Evolutionary conservation across 192 early-diverging fungal species (phyloP).

Genomic region (Linnemannia elongata): DNA sequence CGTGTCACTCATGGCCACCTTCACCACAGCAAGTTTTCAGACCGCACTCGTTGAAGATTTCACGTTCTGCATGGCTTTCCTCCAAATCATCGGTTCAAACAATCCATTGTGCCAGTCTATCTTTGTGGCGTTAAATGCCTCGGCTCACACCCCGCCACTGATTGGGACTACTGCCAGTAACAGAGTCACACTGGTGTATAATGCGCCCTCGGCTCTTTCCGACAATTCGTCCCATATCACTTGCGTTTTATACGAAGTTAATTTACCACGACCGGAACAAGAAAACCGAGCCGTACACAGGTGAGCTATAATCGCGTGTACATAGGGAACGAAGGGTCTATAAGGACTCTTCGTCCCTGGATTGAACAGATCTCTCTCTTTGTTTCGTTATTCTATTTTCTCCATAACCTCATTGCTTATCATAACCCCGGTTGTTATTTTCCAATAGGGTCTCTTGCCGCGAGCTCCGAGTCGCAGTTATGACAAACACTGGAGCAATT

Average conservation of each 20-base stretch:
- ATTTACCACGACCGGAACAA: background rate
- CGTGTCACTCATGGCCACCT: background rate
- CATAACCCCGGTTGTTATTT: too few species aligned
- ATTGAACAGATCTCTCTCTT: too few species aligned
- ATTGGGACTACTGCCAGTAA: background rate
- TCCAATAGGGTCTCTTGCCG: constrained; percentile 1
- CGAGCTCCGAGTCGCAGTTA: background rate
- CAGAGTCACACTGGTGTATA: background rate
- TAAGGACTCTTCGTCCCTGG: too few species aligned
- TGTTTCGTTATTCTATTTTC: too few species aligned
- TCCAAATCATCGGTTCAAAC: background rate
- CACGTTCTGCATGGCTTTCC: background rate
- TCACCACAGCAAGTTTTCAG: constrained; percentile 3
- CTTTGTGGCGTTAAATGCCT: background rate
- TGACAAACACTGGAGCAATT: background rate
- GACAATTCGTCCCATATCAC: background rate
- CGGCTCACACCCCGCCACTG: background rate
- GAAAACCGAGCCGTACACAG: background rate
- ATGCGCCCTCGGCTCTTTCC: background rate
- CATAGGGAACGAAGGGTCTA: too few species aligned
- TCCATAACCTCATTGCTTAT: too few species aligned
- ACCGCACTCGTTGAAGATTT: background rate
- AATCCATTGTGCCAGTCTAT: background rate
- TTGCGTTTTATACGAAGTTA: background rate
- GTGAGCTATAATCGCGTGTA: too few species aligned